Evolutionary conservation across 768 basidiomycete genomes (phyloP).

Genomic region (Suillus subalutaceus): DNA sequence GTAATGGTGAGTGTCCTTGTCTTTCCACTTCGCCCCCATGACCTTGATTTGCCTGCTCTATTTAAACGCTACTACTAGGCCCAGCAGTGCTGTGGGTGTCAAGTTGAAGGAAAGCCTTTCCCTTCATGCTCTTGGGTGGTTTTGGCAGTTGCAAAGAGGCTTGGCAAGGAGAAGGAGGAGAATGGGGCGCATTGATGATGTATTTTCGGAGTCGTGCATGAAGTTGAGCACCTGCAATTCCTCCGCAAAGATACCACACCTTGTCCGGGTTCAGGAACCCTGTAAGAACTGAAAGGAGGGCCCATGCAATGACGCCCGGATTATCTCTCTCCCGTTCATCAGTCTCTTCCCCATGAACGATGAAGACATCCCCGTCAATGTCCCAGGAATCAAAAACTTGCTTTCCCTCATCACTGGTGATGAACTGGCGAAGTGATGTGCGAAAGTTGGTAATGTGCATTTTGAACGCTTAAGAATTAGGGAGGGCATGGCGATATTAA

Average conservation of each 20-base stretch:
- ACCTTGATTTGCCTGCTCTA: not conserved
- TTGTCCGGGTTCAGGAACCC: slow-evolving; percentile 58
- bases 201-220: slow-evolving; percentile 57
- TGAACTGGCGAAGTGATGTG: slow-evolving; percentile 76
- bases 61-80: slow-evolving; percentile 33
- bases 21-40: slow-evolving; percentile 57
- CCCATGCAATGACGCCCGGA: slow-evolving; percentile 65
- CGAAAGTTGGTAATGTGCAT: slow-evolving; percentile 57
- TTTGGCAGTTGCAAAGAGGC: slow-evolving; percentile 22
- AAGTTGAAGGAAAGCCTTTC: slow-evolving; percentile 66
- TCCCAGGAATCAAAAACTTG: slow-evolving; percentile 58
- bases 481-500: slow-evolving; percentile 88
- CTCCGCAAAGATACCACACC: slow-evolving; percentile 74
- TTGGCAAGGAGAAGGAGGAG: slow-evolving; percentile 10
- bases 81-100: slow-evolving; percentile 59
- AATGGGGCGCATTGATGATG: slow-evolving; percentile 37
- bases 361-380: slow-evolving; percentile 63
- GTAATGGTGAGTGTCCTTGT: slow-evolving; percentile 51
- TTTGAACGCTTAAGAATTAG: slow-evolving; percentile 86
- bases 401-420: slow-evolving; percentile 79
- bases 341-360: slow-evolving; percentile 81
- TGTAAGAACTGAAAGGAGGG: slow-evolving; percentile 62
- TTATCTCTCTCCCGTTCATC: slow-evolving; percentile 64
- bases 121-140: slow-evolving; percentile 33
- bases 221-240: slow-evolving; percentile 62